Evolutionary conservation across 1,284 basidiomycete genomes (phyloP), one percentile per base, ranked within the genome.

Genomic region (Coniophora puteana): DNA sequence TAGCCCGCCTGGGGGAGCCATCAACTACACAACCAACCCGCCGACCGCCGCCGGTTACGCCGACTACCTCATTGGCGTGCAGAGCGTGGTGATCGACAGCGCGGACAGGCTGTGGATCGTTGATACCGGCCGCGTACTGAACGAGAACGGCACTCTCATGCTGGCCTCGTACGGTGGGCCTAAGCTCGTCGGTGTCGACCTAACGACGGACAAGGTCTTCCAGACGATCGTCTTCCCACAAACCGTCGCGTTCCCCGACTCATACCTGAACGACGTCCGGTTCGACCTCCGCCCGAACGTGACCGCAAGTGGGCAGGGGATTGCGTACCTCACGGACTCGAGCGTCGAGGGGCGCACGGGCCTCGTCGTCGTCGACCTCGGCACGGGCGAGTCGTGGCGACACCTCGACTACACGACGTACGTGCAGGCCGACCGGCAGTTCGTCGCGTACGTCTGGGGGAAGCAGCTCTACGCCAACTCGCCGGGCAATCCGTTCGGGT

Each of bases 101-200:
- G 38, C 44, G 38, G 57, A 59, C 8, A 53, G 60, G 2, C 49
- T 62, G 10, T 62, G 60, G 60, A 55, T 53, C 2, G 44, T 62
- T 5, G 60, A 61, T 42, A 56, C 51, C 0, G 58, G 57, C 1
- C 52, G 57, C 12, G 43, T 53, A 13, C 51, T 52, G 26, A 54
- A 57, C 20, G 51, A 54, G 21, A 50, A 50, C 25, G 38, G 57
- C 3, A n/a, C n/a, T n/a, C n/a, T n/a, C n/a, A n/a, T n/a, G n/a
- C 52, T 54, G 12, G 51, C 51, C 4, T 45, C 46, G 2, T 47
- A 48, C 1, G 58, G 60, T 7, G 60, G 60, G 0, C 58, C 57
- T 8, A 62, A 62, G 46, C 51, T 62, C n/a, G 40, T 62, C 21
- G 60, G 56, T 3, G 59, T 61, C 41, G 51, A 59, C 42, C 42